These are phyloP conservation scores for Zygotorulaspora florentina DNA, from an alignment of 805 yeast species.

Conservation along the genomic window DNA sequence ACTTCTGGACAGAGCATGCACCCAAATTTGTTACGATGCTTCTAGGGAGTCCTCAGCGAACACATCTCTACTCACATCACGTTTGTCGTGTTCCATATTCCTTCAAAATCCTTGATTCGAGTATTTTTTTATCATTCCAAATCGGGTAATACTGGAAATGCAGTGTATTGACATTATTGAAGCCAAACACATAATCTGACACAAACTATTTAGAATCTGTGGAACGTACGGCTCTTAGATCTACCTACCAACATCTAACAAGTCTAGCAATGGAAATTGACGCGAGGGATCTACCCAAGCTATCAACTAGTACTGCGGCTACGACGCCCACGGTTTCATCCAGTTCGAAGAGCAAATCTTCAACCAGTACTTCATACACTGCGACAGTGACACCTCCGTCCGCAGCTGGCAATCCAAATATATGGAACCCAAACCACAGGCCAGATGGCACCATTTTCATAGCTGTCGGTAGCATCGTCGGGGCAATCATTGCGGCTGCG, in stretches of 20 bases:
- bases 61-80: too few species aligned
- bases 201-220: too few species aligned
- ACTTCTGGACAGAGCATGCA: too few species aligned
- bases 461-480: constrained; percentile 68
- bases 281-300: constrained; percentile 25
- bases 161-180: too few species aligned
- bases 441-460: constrained; percentile 83
- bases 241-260: neutral
- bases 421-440: constrained; percentile 41
- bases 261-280: constrained; percentile 13
- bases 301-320: constrained; percentile 11
- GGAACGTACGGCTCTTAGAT: too few species aligned
- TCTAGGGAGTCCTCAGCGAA: too few species aligned
- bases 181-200: too few species aligned
- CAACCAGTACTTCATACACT: constrained; percentile 22
- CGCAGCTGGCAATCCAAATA: constrained; percentile 58
- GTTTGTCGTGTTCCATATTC: too few species aligned
- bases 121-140: too few species aligned
- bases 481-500: constrained; percentile 51
- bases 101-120: too few species aligned
- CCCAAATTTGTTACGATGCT: too few species aligned
- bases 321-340: constrained; percentile 7
- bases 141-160: too few species aligned
- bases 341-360: constrained; percentile 7
- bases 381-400: constrained; percentile 49